Evolutionary conservation across 371 early-diverging fungal genomes (phyloP), one percentile per base, ranked within the genome.

Genomic region (Mortierella sp.): DNA sequence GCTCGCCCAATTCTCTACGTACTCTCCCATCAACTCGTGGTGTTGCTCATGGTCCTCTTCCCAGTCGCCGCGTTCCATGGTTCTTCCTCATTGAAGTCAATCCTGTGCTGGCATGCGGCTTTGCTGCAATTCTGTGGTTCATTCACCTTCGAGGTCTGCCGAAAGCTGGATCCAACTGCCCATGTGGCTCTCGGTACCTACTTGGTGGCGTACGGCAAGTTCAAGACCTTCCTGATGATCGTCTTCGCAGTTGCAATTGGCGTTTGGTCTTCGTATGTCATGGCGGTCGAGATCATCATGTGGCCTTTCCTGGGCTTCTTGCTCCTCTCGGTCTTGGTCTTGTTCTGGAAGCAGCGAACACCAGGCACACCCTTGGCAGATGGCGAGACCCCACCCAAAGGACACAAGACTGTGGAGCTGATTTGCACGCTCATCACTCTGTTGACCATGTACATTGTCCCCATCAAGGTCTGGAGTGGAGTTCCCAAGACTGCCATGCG

Each of bases 271-370:
- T 63, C 76, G 16, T 74, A 68, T 44, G 64, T 68, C 19, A 52
- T 74, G 69, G 76, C 76, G 3, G 76, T 74, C 27, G 76, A 64
- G 46, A 53, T 74, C 47, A 74, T 74, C 46, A 74, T 74, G 76
- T 74, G 76, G 76, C 76, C 76, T 2, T 67, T 74, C 65, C 45
- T 74, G 37, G 76, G 76, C 10, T 68, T 74, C 57, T 48, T 68
- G 64, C 56, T 74, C 13, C 41, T 74, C 27, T 47, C 43, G 2
- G 76, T 74, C 31, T 6, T 68, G 19, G 41, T 74, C 34, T 29
- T 74, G 47, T 74, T 74, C 48, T 47, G 48, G 27, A 63, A 63
- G 45, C 76, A 74, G 57, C 68, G 61, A n/a, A 44, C 46, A 0
- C 76, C 76, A 8, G 69, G 76, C 4, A 74, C 68, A 1, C 76